These are phyloP conservation scores for Lasiodiplodia theobromae DNA, from an alignment of 2,329 filamentous ascomycete genomes.

Conservation along the genomic window DNA sequence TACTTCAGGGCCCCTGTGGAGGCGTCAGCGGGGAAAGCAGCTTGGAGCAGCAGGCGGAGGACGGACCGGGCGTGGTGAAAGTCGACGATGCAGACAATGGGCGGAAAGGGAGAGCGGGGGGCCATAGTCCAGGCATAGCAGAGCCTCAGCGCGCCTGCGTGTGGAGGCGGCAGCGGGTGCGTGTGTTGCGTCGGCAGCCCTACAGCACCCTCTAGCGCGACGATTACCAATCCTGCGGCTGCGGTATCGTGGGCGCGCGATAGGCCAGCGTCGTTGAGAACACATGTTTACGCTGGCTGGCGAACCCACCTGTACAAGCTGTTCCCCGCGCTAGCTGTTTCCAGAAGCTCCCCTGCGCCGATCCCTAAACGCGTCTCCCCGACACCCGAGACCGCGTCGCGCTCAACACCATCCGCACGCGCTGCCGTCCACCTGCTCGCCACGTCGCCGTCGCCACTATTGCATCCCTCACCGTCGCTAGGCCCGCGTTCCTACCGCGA, in stretches of 20 bases:
- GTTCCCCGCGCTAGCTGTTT: slow-evolving; percentile 1
- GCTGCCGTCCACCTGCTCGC: background rate
- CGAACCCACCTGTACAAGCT: slow-evolving; percentile 5
- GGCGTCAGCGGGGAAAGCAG: slow-evolving; percentile 9
- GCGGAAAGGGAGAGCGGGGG: slow-evolving; percentile 45
- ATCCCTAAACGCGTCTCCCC: background rate
- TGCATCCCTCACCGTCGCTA: background rate
- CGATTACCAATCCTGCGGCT: too few species aligned
- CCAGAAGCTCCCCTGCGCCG: slow-evolving; percentile 12
- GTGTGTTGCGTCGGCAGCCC: slow-evolving; percentile 14
- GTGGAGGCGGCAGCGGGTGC: slow-evolving; percentile 4
- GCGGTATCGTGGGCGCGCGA: too few species aligned
- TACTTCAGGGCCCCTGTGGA: slow-evolving; percentile 80
- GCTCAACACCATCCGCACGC: background rate
- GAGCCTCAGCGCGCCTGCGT: slow-evolving; percentile 15
- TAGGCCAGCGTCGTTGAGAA: too few species aligned
- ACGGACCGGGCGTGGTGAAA: slow-evolving; percentile 60
- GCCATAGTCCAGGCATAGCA: slow-evolving; percentile 29
- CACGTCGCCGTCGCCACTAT: background rate
- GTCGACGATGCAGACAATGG: slow-evolving; percentile 60
- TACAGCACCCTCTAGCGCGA: too few species aligned
- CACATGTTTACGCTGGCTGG: too few species aligned
- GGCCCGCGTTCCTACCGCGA: background rate
- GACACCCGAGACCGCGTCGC: background rate
- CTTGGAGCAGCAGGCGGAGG: background rate